Percentiles rank a stretch among this genome's conserved stretches.
Evolutionary conservation across 495 filamentous ascomycete genomes (phyloP).

Genomic region (Apiosordaria backusii): DNA sequence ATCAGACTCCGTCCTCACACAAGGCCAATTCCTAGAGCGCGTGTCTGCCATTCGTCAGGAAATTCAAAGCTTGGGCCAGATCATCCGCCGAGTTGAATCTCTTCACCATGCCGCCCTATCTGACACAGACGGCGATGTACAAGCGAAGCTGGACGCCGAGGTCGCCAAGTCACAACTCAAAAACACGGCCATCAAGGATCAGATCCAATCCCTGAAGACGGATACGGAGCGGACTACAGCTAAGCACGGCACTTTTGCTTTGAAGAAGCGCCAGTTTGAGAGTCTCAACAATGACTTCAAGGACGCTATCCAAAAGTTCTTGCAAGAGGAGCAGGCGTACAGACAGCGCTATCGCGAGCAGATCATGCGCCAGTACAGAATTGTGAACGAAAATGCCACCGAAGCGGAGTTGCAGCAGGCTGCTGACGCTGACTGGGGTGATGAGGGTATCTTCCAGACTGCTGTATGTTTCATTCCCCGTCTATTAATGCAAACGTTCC

Average conservation of each 20-base stretch:
- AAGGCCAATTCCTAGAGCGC: slow-evolving; percentile 58
- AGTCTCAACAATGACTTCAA: slow-evolving; percentile 63
- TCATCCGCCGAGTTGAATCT: slow-evolving; percentile 54
- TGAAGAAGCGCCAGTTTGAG: slow-evolving; percentile 61
- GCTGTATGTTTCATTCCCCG: slow-evolving; percentile 50
- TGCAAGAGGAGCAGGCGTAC: slow-evolving; percentile 63
- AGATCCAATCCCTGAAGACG: slow-evolving; percentile 62
- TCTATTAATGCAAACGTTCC: slow-evolving; percentile 9
- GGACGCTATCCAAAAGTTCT: slow-evolving; percentile 58
- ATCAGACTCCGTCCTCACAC: slow-evolving; percentile 39
- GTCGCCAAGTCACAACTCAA: slow-evolving; percentile 62
- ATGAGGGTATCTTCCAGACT: slow-evolving; percentile 73
- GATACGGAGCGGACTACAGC: slow-evolving; percentile 55
- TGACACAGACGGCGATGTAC: slow-evolving; percentile 47
- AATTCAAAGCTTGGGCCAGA: slow-evolving; percentile 52
- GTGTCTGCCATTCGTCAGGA: slow-evolving; percentile 55
- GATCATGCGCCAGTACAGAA: slow-evolving; percentile 68
- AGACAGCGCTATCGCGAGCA: slow-evolving; percentile 63
- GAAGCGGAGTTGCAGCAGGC: slow-evolving; percentile 62
- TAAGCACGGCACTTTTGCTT: slow-evolving; percentile 45
- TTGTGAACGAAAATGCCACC: slow-evolving; percentile 69
- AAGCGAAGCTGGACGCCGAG: slow-evolving; percentile 53
- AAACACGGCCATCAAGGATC: slow-evolving; percentile 62
- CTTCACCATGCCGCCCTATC: slow-evolving; percentile 60
- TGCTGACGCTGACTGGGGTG: slow-evolving; percentile 62